phyloP scores from a whole-genome alignment of 495 filamentous ascomycete genomes.

The Podospora bellae-mahoneyi region DNA sequence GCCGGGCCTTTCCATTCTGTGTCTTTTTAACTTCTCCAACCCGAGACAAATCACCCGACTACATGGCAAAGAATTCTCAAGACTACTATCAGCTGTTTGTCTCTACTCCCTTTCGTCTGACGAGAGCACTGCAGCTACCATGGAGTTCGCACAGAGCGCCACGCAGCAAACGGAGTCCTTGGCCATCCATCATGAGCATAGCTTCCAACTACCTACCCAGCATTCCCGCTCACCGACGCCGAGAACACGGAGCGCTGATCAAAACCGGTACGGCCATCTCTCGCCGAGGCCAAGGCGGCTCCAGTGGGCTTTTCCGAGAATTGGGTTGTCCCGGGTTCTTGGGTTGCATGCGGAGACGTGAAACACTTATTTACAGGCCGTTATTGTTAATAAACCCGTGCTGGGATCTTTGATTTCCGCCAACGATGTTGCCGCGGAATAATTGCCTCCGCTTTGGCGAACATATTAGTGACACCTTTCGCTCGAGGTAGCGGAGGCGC shows the following conservation, averaged over 20 bases:
- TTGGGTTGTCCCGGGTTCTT: not conserved
- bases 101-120: too few relatives aligned
- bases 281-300: not conserved
- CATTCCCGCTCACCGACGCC: not conserved
- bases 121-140: too few relatives aligned
- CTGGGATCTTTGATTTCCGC: not conserved
- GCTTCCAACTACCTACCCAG: not conserved
- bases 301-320: not conserved
- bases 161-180: not conserved
- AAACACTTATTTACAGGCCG: not conserved
- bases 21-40: too few relatives aligned
- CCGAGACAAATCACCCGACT: too few relatives aligned
- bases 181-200: not conserved
- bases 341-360: not conserved
- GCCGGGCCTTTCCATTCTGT: too few relatives aligned
- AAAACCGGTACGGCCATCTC: not conserved
- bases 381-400: not conserved
- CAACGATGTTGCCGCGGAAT: conserved; percentile 6
- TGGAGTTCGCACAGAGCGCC: too few relatives aligned
- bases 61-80: too few relatives aligned
- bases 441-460: not conserved
- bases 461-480: not conserved
- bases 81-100: too few relatives aligned
- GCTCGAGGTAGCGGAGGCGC: not conserved
- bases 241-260: not conserved